A percentile compares a stretch with the other conserved stretches of the same genome.
These are phyloP conservation scores for Artemisia tridentata DNA, from an alignment of 129 eudicot genomes.

Conservation along the genomic window DNA sequence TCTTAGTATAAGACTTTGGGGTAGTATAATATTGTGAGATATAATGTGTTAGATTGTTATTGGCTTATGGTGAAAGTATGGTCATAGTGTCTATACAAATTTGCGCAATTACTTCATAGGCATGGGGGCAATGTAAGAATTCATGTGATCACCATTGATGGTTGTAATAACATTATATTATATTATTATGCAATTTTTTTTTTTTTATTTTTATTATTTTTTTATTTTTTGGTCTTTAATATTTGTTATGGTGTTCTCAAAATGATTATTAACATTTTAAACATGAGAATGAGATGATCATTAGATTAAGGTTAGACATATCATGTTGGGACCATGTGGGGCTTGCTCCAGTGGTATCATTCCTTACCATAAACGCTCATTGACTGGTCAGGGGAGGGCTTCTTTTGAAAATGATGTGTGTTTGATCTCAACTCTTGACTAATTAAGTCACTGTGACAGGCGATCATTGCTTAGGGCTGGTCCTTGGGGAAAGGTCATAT, in stretches of 20 bases:
- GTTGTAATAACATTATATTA: conserved; percentile 15
- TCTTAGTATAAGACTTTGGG: conserved; percentile 12
- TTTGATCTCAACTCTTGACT: no score
- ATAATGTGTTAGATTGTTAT: conserved; percentile 24
- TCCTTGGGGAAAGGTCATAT: no score
- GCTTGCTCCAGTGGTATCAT: no score
- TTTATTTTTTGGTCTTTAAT: no score
- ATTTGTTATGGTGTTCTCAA: background rate
- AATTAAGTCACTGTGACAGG: no score
- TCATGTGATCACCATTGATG: conserved; percentile 31
- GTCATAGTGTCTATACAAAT: background rate
- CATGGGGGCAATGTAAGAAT: conserved; percentile 12
- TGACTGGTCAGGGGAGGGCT: no score
- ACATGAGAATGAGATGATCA: background rate
- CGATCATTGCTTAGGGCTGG: no score
- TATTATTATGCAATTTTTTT: background rate
- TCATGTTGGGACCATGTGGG: background rate
- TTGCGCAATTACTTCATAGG: conserved; percentile 21
- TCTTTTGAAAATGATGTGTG: no score
- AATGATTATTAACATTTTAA: background rate
- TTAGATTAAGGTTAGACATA: background rate
- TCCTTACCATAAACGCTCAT: no score
- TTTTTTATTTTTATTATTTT: background rate
- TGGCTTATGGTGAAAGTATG: conserved; percentile 20
- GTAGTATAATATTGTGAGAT: conserved; percentile 25